Evolutionary conservation across 1,284 basidiomycete species (phyloP).

Genomic region (Amylostereum areolatum): DNA sequence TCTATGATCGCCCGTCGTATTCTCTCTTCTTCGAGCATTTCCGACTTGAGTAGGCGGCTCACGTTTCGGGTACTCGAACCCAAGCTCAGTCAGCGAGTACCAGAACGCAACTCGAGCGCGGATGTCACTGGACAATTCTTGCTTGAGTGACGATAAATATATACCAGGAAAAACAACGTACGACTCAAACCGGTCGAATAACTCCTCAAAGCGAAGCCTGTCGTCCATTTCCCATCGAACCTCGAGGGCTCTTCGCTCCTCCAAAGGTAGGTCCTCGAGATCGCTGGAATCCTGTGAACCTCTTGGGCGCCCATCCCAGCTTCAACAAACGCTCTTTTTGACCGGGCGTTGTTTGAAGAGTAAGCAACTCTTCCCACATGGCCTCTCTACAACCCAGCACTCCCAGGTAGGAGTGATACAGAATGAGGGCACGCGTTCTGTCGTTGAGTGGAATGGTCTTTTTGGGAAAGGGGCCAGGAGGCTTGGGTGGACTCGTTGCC

Average conservation of each 20-base stretch:
- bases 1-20: conserved; percentile 60
- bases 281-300: too few species aligned
- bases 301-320: conserved; percentile 65
- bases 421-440: conserved; percentile 64
- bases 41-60: conserved; percentile 62
- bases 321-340: conserved; percentile 41
- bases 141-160: conserved; percentile 3
- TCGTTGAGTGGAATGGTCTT: conserved; percentile 44
- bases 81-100: conserved; percentile 55
- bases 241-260: too few species aligned
- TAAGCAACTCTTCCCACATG: conserved; percentile 75
- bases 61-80: conserved; percentile 55
- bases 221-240: conserved; percentile 45
- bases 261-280: too few species aligned
- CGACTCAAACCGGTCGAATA: conserved; percentile 58
- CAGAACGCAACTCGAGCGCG: conserved; percentile 60
- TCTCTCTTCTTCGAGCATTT: conserved; percentile 62
- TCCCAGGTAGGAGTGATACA: conserved; percentile 55
- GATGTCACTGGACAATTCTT: conserved; percentile 49
- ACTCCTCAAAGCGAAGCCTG: conserved; percentile 55
- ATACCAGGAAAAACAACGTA: conserved; percentile 25
- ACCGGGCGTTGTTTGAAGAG: conserved; percentile 42
- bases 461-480: conserved; percentile 24
- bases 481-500: too few species aligned
- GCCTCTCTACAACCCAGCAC: conserved; percentile 70